These are phyloP conservation scores for Eragrostis nindensis DNA, from an alignment of 176 grass and related monocot genomes.

Conservation along the genomic window DNA sequence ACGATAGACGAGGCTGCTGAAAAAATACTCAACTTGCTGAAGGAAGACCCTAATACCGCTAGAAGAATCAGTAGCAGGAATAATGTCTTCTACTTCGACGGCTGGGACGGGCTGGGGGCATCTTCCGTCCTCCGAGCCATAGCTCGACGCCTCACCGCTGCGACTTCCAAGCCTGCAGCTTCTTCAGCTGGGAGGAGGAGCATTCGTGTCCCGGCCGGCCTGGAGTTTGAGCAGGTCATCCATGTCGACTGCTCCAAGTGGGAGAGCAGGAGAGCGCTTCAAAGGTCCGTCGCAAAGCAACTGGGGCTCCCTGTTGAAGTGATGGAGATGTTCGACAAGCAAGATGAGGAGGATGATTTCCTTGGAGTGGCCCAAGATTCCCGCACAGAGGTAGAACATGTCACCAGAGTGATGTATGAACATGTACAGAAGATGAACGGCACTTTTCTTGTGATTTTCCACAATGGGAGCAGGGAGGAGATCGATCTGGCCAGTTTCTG, in stretches of 20 bases:
- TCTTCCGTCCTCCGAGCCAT: too few relatives aligned
- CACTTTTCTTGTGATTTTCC: constrained; percentile 5
- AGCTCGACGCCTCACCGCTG: too few relatives aligned
- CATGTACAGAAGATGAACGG: neutral
- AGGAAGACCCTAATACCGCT: neutral
- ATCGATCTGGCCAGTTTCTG: neutral
- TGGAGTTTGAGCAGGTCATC: neutral
- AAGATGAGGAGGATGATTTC: constrained; percentile 12
- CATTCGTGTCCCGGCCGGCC: too few relatives aligned
- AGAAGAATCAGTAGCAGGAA: neutral
- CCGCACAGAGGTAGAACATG: neutral
- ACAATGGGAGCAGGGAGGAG: constrained; percentile 11
- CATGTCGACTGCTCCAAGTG: constrained; percentile 19
- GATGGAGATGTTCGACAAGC: neutral
- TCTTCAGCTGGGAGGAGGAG: neutral
- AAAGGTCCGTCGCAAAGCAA: neutral
- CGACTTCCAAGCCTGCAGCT: too few relatives aligned
- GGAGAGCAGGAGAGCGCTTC: constrained; percentile 21
- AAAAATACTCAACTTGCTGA: fast-evolving
- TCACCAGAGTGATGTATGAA: neutral
- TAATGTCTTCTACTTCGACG: too few relatives aligned
- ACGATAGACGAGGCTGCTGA: neutral
- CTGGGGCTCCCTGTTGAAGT: neutral
- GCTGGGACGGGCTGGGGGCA: too few relatives aligned
- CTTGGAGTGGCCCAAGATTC: neutral